Percentiles rank a stretch among this genome's conserved stretches.
phyloP scores from a whole-genome alignment of 371 early-diverging fungal genomes.

The Hamiltosporidium tvaerminnensis region DNA sequence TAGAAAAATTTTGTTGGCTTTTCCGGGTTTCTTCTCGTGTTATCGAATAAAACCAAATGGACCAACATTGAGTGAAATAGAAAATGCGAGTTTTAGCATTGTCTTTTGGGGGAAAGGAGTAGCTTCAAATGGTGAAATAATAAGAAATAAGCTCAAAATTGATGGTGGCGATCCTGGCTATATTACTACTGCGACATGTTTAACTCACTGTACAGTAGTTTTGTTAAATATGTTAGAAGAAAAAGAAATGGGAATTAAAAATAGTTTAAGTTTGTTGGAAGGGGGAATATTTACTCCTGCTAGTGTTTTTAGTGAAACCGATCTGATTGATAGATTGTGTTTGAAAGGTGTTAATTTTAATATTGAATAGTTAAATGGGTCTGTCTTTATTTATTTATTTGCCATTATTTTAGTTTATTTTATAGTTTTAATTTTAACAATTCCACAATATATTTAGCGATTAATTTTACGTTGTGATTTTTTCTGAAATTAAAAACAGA shows the following conservation, averaged over 20 bases:
- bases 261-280: background rate
- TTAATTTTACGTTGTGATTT: too few relatives aligned
- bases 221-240: constrained; percentile 7
- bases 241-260: background rate
- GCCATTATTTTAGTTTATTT: too few relatives aligned
- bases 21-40: constrained; percentile 29
- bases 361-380: constrained; percentile 1
- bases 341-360: constrained; percentile 36
- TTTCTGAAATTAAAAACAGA: too few relatives aligned
- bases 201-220: constrained; percentile 23
- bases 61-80: constrained; percentile 27
- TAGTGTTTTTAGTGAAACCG: constrained; percentile 35
- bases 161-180: constrained; percentile 53
- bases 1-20: constrained; percentile 13
- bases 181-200: constrained; percentile 39
- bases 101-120: constrained; percentile 27
- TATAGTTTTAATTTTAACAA: too few relatives aligned
- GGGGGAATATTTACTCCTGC: constrained; percentile 52
- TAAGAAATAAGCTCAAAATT: constrained; percentile 26
- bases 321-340: constrained; percentile 32
- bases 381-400: too few relatives aligned
- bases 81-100: constrained; percentile 35
- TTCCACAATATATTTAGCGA: too few relatives aligned
- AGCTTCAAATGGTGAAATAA: constrained; percentile 5
- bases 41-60: constrained; percentile 33